Percentiles rank a stretch among this genome's conserved stretches.
Evolutionary conservation across 2,329 filamentous ascomycete species (phyloP).

Genomic region (Emydomyces testavorans): DNA sequence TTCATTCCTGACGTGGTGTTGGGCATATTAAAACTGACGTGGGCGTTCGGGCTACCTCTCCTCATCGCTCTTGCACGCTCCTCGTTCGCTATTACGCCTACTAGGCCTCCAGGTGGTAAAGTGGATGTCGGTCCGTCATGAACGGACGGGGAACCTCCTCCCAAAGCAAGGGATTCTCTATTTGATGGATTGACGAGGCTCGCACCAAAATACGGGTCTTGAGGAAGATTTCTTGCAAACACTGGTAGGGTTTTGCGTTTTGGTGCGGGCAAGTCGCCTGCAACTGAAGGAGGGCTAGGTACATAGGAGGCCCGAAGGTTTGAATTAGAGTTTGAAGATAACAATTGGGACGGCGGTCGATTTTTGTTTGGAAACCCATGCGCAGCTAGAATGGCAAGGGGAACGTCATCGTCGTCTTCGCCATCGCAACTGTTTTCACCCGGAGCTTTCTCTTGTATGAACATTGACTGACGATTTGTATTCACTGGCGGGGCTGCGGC

Average conservation of each 20-base stretch:
- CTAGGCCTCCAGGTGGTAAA: slow-evolving; percentile 61
- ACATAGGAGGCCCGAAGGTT: slow-evolving; percentile 52
- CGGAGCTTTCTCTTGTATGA: slow-evolving; percentile 19
- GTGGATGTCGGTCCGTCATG: slow-evolving; percentile 31
- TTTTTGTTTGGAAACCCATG: slow-evolving; percentile 77
- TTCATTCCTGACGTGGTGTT: slow-evolving; percentile 1
- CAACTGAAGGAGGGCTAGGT: slow-evolving; percentile 46
- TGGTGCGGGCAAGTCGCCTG: slow-evolving; percentile 41
- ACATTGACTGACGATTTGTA: slow-evolving; percentile 26
- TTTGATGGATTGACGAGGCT: slow-evolving; percentile 60
- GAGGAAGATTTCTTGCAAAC: slow-evolving; percentile 70
- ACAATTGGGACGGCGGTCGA: slow-evolving; percentile 58
- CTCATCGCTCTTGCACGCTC: slow-evolving; percentile 67
- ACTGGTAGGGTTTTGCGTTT: slow-evolving; percentile 54
- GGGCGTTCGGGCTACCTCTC: slow-evolving; percentile 62
- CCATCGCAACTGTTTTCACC: slow-evolving; percentile 38
- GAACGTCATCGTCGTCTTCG: slow-evolving; percentile 79
- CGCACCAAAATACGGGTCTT: slow-evolving; percentile 74
- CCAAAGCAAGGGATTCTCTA: slow-evolving; percentile 63
- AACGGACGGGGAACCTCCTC: slow-evolving; percentile 43
- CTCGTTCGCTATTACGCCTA: slow-evolving; percentile 78
- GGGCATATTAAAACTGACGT: slow-evolving; percentile 24
- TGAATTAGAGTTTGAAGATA: slow-evolving; percentile 55
- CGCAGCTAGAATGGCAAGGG: slow-evolving; percentile 72
- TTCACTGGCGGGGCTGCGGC: slow-evolving; percentile 47